Percentiles rank a stretch among this genome's conserved stretches.
Evolutionary conservation across 179 eudicot genomes (phyloP).

Genomic region (Spinacia oleracea): DNA sequence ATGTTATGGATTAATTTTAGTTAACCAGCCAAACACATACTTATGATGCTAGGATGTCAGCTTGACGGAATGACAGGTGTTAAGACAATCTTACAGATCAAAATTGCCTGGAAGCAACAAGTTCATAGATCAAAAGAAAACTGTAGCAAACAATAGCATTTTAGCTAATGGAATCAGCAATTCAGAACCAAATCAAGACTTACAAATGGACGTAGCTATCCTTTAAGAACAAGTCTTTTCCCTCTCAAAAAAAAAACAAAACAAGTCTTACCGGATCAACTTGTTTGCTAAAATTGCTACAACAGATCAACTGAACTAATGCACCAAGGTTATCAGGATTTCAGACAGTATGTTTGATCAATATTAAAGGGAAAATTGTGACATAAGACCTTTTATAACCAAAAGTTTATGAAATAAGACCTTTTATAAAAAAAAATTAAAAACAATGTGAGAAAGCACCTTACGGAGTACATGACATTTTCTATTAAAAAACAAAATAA

Average conservation of each 20-base stretch:
- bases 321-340: neutral
- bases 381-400: too few species aligned
- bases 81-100: neutral
- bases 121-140: neutral
- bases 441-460: too few species aligned
- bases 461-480: too few species aligned
- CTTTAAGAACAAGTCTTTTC: neutral
- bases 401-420: too few species aligned
- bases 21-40: neutral
- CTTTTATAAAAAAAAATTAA: too few species aligned
- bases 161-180: neutral
- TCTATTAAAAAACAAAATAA: too few species aligned
- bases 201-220: neutral
- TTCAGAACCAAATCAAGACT: neutral
- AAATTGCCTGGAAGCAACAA: neutral
- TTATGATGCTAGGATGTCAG: neutral
- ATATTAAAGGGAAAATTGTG: too few species aligned
- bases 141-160: slow-evolving; percentile 1
- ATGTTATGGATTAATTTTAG: neutral
- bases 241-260: too few species aligned
- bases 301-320: neutral
- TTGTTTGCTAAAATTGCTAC: neutral
- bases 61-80: neutral
- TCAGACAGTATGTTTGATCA: neutral
- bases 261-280: neutral